A percentile compares a stretch with the other conserved stretches of the same genome.
phyloP scores from a whole-genome alignment of 2,329 filamentous ascomycete genomes.

The Arthrobotrys sphaeroides region DNA sequence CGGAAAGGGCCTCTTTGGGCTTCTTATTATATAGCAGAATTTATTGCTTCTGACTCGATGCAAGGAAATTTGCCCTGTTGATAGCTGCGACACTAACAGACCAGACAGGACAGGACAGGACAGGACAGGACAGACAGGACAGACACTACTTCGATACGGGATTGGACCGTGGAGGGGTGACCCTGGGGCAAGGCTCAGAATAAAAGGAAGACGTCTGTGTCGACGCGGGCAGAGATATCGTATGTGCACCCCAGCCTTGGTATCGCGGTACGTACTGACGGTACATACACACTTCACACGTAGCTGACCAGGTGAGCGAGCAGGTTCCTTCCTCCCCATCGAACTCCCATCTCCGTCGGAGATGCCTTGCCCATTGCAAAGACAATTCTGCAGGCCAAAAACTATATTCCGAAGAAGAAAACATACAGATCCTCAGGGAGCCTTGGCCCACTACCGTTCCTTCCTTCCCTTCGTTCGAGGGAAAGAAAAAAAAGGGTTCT shows the following conservation, averaged over 20 bases:
- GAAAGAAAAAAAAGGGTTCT: conserved; percentile 33
- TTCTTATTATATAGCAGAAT: conserved; percentile 51
- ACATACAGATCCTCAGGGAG: conserved; percentile 21
- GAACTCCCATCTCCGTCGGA: not conserved
- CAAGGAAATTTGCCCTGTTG: conserved; percentile 38
- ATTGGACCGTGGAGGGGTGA: conserved; percentile 25
- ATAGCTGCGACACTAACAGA: conserved; percentile 18
- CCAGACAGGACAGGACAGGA: not conserved
- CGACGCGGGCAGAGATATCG: too few species aligned
- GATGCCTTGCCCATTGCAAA: conserved; percentile 17
- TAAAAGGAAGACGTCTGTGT: conserved; percentile 2
- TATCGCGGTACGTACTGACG: not conserved
- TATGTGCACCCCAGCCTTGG: too few species aligned
- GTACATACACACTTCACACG: not conserved
- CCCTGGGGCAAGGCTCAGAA: not conserved
- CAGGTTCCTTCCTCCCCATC: not conserved
- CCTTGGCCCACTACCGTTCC: conserved; percentile 16
- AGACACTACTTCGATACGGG: not conserved
- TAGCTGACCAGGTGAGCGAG: too few species aligned
- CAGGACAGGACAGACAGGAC: not conserved
- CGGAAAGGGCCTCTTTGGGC: conserved; percentile 20
- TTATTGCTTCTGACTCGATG: conserved; percentile 44
- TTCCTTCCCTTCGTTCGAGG: conserved; percentile 13
- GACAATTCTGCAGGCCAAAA: conserved; percentile 5
- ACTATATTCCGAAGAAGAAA: conserved; percentile 46